Evolutionary conservation across 371 early-diverging fungal species (phyloP).

Genomic region (Mucor irregularis): DNA sequence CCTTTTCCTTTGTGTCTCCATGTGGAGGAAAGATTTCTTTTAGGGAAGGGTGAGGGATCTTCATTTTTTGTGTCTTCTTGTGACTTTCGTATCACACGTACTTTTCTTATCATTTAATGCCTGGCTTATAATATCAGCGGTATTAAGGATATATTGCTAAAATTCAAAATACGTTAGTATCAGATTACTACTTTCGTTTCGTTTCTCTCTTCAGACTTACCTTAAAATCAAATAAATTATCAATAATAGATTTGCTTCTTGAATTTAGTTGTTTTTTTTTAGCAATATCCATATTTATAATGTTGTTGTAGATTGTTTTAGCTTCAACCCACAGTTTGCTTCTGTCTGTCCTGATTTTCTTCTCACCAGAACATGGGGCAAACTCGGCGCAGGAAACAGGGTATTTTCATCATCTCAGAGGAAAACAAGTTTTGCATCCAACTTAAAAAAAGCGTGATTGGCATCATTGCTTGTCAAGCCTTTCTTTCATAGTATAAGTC

Average conservation of each 20-base stretch:
- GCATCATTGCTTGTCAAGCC: not conserved
- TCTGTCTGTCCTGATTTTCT: slow-evolving; percentile 1
- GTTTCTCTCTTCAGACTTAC: not conserved
- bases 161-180: not conserved
- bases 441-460: not conserved
- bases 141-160: not conserved
- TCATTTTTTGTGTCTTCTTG: too few species aligned
- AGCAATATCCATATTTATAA: not conserved
- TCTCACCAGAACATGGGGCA: slow-evolving; percentile 1
- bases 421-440: slow-evolving; percentile 5
- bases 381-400: slow-evolving; percentile 2
- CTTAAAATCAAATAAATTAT: not conserved
- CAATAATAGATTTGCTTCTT: not conserved
- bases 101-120: slow-evolving; percentile 9
- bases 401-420: not conserved
- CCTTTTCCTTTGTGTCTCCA: too few species aligned
- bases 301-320: not conserved
- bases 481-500: not conserved
- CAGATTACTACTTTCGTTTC: not conserved
- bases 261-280: too few species aligned
- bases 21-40: too few species aligned
- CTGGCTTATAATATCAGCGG: not conserved
- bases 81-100: too few species aligned
- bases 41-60: too few species aligned
- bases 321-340: slow-evolving; percentile 5